Conservation (phyloP, 2,329 filamentous ascomycete genomes). For the Rutstroemia sydowiana region DNA sequence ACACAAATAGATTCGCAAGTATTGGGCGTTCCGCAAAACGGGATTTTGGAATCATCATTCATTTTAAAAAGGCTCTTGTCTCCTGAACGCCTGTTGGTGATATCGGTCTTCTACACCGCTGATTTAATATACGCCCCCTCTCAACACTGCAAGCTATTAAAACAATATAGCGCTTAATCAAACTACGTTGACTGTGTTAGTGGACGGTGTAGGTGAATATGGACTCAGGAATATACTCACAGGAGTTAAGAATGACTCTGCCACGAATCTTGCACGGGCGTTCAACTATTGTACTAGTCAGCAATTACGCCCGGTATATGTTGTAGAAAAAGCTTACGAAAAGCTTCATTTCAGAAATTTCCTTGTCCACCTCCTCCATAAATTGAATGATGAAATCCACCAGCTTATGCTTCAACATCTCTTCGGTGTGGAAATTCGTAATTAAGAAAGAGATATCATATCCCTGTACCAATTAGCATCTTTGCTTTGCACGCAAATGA, state of each 20-base stretch:
- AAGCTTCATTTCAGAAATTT: conserved; percentile 99
- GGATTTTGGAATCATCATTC: no score
- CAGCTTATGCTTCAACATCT: conserved; percentile 98
- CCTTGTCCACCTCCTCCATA: conserved; percentile 99
- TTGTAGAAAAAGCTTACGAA: conserved; percentile 64
- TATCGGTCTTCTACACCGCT: conserved; percentile 6
- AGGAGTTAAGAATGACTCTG: conserved; percentile 95
- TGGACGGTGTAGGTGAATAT: background rate
- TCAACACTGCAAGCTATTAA: conserved; percentile 2
- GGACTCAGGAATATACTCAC: conserved; percentile 39
- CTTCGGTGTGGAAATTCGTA: conserved; percentile 97
- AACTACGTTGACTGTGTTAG: conserved; percentile 15
- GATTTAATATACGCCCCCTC: conserved; percentile 6
- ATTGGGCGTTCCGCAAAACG: no score
- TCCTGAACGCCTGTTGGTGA: conserved; percentile 13
- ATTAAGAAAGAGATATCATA: conserved; percentile 99
- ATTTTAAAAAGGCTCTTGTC: conserved; percentile 5
- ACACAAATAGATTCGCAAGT: no score
- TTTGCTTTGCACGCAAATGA: background rate
- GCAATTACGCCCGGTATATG: background rate
- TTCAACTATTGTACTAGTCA: conserved; percentile 62
- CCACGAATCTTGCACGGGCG: conserved; percentile 91
- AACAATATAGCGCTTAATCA: conserved; percentile 18
- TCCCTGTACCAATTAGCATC: conserved; percentile 47
- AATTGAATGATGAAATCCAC: conserved; percentile 99